Percentiles rank a stretch among this genome's conserved stretches.
phyloP scores from a whole-genome alignment of 2,329 filamentous ascomycete species.

The Diaporthe citri region DNA sequence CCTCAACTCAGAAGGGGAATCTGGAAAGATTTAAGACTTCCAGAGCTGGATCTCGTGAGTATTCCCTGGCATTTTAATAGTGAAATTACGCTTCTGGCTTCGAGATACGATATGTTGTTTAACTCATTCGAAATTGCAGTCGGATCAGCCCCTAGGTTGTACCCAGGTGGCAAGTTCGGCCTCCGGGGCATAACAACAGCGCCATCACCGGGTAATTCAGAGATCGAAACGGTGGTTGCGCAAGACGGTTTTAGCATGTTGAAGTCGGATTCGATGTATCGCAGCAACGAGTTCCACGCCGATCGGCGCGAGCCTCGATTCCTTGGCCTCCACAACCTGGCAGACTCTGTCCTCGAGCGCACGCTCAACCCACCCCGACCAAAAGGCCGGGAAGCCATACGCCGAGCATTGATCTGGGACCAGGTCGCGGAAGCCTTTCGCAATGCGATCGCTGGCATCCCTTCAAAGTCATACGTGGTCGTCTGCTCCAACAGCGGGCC shows the following conservation, averaged over 20 bases:
- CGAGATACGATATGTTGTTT: neutral
- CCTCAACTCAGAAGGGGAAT: neutral
- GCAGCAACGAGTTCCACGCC: neutral
- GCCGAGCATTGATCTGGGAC: neutral
- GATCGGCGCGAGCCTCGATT: neutral
- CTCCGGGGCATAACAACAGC: neutral
- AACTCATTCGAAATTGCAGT: neutral
- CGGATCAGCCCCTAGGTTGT: neutral
- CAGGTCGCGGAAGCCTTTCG: neutral
- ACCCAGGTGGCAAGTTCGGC: neutral
- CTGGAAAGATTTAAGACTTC: neutral
- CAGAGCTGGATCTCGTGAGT: neutral
- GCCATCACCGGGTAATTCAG: neutral
- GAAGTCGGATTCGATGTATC: neutral
- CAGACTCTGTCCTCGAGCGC: neutral
- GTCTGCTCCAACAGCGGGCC: conserved; percentile 12
- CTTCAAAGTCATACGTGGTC: neutral
- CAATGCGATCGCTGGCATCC: neutral
- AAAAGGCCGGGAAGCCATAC: neutral
- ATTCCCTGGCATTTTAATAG: neutral
- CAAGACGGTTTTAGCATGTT: neutral
- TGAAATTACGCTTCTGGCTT: neutral
- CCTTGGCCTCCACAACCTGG: neutral
- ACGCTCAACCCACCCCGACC: neutral
- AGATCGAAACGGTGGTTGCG: neutral